Evolutionary conservation across 768 basidiomycete species (phyloP), one percentile per base, ranked within the genome.

Genomic region (Phaeolepiota aurea): DNA sequence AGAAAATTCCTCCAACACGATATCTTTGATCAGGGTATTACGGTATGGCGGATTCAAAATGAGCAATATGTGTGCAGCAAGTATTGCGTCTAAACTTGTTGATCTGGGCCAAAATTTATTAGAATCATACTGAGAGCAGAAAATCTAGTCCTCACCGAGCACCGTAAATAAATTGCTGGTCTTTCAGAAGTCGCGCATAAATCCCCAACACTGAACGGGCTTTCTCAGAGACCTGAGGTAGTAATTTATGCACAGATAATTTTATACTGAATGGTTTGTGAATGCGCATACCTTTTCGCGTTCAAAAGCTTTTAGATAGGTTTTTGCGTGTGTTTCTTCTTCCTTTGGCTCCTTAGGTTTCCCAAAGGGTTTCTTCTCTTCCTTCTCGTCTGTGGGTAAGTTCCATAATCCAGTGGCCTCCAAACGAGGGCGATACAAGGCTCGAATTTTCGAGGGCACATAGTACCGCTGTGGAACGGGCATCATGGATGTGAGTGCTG

Each of bases 391-490:
- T 1, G 53, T 58, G 10, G 65, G 57, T 4, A 63, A 45, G 48
- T 57, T 64, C 85, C 86, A 87, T 16, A 88, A 53, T 7, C 77
- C 82, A 19, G 71, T 70, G 5, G 69, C 69, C 53, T 82, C 74
- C 23, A 90, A 61, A 11, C 82, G 72, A 10, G 72, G 63, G 40
- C 59, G 68, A 47, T 80, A 74, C 13, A 67, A 54, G 19, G 71
- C 64, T 28, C 84, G 73, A 21, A 88, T 69, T 13, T 85, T 72
- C 3, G 56, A 52, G 0, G 86, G 80, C 4, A 85, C 74, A 51
- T 82, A 90, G 54, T 86, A 89, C 5, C 77, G 71, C 50, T 84
- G 82, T 1, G 85, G 87, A 2, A 82, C 41, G 11, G 76, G 70
- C 40, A 83, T 76, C 48, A 78, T 56, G 4, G 71, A 68, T 1